Evolutionary conservation across 768 basidiomycete species (phyloP).

Genomic region (Amanita rimosa): DNA sequence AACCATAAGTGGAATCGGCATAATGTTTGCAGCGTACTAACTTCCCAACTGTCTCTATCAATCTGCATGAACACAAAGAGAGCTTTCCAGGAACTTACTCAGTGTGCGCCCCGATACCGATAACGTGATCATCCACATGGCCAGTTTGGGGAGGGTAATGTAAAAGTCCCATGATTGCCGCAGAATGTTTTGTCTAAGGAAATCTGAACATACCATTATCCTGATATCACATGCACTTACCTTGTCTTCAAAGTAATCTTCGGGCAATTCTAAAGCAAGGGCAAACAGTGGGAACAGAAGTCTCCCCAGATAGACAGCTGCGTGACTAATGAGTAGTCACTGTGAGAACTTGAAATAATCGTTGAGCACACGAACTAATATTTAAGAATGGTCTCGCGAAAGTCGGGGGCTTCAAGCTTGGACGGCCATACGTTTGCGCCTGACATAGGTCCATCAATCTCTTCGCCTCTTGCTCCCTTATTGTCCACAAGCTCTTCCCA

Average conservation of each 20-base stretch:
- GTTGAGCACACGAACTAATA: slow-evolving; percentile 47
- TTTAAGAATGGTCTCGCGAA: slow-evolving; percentile 42
- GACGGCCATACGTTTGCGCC: slow-evolving; percentile 75
- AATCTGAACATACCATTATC: neutral
- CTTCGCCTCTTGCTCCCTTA: slow-evolving; percentile 16
- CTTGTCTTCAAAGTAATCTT: slow-evolving; percentile 77
- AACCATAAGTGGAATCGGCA: neutral
- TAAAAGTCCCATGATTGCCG: slow-evolving; percentile 71
- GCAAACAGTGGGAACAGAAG: slow-evolving; percentile 79
- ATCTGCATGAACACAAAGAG: neutral
- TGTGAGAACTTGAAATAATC: neutral
- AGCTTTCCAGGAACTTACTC: slow-evolving; percentile 33
- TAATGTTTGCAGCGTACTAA: slow-evolving; percentile 10
- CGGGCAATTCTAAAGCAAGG: slow-evolving; percentile 62
- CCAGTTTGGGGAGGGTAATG: slow-evolving; percentile 71
- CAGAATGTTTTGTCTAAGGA: slow-evolving; percentile 58
- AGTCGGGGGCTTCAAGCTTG: slow-evolving; percentile 40
- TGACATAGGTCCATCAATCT: slow-evolving; percentile 39
- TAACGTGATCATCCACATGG: slow-evolving; percentile 46
- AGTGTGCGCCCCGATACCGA: slow-evolving; percentile 80
- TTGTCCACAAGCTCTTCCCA: slow-evolving; percentile 40
- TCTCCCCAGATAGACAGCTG: slow-evolving; percentile 35
- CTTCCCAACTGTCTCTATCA: slow-evolving; percentile 28
- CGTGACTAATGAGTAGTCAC: slow-evolving; percentile 17
- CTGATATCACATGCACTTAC: slow-evolving; percentile 18